phyloP scores from a whole-genome alignment of 176 grass and related monocot species.

The Oryza rufipogon region DNA sequence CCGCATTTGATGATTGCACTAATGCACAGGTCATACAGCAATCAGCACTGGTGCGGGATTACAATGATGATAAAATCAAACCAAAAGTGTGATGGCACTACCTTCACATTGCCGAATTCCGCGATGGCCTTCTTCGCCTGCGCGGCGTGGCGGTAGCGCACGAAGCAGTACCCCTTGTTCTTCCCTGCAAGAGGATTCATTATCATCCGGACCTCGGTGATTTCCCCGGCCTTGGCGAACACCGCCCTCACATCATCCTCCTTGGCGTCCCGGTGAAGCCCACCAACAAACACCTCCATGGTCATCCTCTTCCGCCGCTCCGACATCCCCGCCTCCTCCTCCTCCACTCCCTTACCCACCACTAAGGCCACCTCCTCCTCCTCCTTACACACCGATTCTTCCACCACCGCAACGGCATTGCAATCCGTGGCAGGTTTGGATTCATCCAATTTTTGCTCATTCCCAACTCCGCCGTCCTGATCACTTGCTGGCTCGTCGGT shows the following conservation, averaged over 20 bases:
- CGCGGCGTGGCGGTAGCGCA: constrained; percentile 51
- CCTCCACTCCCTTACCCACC: neutral
- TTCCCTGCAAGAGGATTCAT: constrained; percentile 44
- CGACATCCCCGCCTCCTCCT: constrained; percentile 35
- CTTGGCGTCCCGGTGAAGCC: constrained; percentile 49
- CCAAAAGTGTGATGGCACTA: constrained; percentile 38
- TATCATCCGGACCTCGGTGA: constrained; percentile 65
- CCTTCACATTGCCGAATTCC: constrained; percentile 63
- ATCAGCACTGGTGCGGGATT: neutral
- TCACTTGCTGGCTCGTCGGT: neutral
- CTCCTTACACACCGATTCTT: neutral
- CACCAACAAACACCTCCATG: constrained; percentile 76
- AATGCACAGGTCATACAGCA: neutral
- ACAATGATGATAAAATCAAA: neutral
- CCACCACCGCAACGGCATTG: constrained; percentile 4
- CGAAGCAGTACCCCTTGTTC: constrained; percentile 74
- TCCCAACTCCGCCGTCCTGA: neutral
- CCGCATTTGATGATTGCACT: neutral
- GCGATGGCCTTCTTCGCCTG: constrained; percentile 71
- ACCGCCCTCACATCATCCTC: constrained; percentile 60
- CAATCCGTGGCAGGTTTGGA: neutral
- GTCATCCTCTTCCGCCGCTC: constrained; percentile 54
- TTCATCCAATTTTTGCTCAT: constrained; percentile 6
- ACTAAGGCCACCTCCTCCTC: neutral
- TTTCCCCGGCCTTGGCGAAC: constrained; percentile 50